phyloP scores from a whole-genome alignment of 163 green algal genomes.

The Scenedesmus sp. region DNA sequence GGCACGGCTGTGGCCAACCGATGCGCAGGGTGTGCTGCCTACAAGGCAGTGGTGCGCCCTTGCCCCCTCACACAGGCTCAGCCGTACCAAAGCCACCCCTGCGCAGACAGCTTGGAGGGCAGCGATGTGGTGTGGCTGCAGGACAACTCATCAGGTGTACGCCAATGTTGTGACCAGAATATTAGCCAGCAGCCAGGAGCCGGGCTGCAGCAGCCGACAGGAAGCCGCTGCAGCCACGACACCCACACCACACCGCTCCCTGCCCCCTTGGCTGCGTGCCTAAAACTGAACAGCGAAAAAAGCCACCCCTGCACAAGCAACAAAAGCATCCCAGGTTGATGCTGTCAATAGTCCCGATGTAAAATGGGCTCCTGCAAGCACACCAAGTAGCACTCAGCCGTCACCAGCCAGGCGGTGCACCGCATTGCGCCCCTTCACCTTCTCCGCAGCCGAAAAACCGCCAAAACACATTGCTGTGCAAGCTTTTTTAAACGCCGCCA shows the following conservation, averaged over 20 bases:
- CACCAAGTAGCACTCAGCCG: not conserved
- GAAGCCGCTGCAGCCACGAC: not conserved
- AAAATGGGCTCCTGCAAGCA: not conserved
- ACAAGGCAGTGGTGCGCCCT: not conserved
- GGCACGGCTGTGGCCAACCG: not conserved
- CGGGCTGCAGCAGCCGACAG: not conserved
- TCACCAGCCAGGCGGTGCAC: not conserved
- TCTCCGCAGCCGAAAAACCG: slow-evolving; percentile 21
- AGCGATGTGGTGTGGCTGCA: not conserved
- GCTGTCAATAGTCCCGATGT: not conserved
- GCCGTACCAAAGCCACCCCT: not conserved
- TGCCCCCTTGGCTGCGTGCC: not conserved
- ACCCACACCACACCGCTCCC: not conserved
- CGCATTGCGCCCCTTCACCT: not conserved
- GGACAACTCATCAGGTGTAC: not conserved
- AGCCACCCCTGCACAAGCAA: not conserved
- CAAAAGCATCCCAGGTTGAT: not conserved
- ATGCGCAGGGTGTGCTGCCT: not conserved
- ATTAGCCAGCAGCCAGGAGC: not conserved
- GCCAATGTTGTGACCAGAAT: not conserved
- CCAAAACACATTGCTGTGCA: not conserved
- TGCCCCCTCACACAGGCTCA: not conserved
- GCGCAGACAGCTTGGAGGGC: not conserved
- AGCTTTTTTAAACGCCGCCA: not conserved
- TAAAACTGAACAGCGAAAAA: not conserved